Base-by-base conservation (phyloP, 129 eudicot genomes). In the Sambucus nigra region DNA sequence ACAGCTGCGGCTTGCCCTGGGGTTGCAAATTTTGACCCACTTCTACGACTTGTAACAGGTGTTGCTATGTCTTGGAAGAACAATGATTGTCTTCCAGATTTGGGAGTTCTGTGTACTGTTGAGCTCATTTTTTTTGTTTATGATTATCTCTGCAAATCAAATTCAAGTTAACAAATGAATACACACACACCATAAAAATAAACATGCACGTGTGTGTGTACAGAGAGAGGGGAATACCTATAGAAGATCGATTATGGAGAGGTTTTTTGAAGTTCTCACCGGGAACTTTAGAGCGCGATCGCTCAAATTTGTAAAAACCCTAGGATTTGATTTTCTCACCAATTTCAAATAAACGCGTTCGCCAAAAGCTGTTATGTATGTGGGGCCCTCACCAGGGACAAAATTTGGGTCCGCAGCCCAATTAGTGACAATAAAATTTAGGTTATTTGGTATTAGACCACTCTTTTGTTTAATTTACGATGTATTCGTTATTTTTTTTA, bases 1-100 rank as follows among this genome's bases (percentile, higher is more conserved):
- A 92, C 96, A 14, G 99, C 96, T 4, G 99, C 96, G 44, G 94
- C 96, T 59, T 92, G 99, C 24, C 91, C 95, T 0, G 99, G 82
- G 25, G 88, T 91, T 3, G 95, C 41, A 68, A 91, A 91, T 33
- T 79, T 91, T 20, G 78, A 74, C 15, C 81, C 86, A 6, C 78
- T 66, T 25, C 89, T 76, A 3, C 83, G 81, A 39, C 76, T 79
- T 0, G 95, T 64, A 7, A 91, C 76, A 3, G 99, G 99, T 3
- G 99, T 62, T 11, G 94, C 86, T 62, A 91, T 58, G 69, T 91
- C 99, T 14, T 82, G 84, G 68, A 79, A 82, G 57, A 86, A 86
- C 20, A 82, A 23, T 2, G 99, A 91, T 39, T 82, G 94, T 15
- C 86, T 69, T 42, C 74, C 78, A 2, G 99, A 79, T 72, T 69